Base-by-base conservation (phyloP, 345 rosid species). In the Acer negundo region DNA sequence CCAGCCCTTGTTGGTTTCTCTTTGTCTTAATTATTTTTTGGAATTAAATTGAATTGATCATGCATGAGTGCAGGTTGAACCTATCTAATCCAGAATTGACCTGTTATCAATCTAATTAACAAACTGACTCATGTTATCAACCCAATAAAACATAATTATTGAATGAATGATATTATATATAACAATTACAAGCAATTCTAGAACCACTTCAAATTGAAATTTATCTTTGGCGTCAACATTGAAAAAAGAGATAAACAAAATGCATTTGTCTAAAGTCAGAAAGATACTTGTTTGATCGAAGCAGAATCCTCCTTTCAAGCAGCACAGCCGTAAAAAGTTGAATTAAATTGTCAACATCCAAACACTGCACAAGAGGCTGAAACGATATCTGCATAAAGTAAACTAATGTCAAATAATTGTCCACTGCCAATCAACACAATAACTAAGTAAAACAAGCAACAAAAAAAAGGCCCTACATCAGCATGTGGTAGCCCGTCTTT, bases 311-410 rank as follows among this genome's bases (percentile, higher is more conserved):
- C 86, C 99, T 87, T 83, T 97, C 98, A 81, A 94, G 90, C 83
- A 97, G 83, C 51, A 97, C 99, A 58, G 97, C 90, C 42, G 97
- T 93, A 78, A 94, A 94, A 73, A 94, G 90, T 86, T 84, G 87
- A 82, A 91, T 92, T 77, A 97, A 84, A 86, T 97, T 97, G 90
- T 97, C 94, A 59, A 93, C 93, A 85, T 94, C 96, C 92, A 97
- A 86, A 86, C 97, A 94, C 69, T 94, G 99, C 69, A 97, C 89
- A 76, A 97, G 90, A 24, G 98, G 98, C 83, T 93, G 97, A 87
- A 97, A 95, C 31, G 97, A 93, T 78, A 97, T 89, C 98, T 97
- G 92, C 94, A 96, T 58, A 71, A 62, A 19, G 65, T 4, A 13
- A 78, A 71, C 68, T 47, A 75, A 19, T 67, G 23, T 56, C 62